Percentiles rank a stretch among this genome's conserved stretches.
Conservation (phyloP, 441 rosid genomes). For the Eugenia klotzschiana region DNA sequence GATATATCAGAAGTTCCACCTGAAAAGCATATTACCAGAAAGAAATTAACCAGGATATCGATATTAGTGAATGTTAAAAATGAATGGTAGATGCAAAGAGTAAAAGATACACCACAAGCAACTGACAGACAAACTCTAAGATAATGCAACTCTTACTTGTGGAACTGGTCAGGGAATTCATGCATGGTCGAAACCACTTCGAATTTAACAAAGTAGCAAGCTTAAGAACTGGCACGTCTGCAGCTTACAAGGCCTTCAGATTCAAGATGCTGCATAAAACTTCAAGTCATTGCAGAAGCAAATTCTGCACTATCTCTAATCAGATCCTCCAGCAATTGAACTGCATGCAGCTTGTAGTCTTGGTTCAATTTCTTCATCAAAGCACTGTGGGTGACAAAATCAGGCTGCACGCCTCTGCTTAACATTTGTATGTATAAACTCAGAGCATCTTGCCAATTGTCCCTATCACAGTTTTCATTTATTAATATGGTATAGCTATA, state of each 20-base stretch:
- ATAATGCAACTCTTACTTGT: not conserved
- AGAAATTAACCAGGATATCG: not conserved
- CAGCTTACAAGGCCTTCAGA: not conserved
- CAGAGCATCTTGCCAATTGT: slow-evolving; percentile 46
- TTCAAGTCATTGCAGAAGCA: slow-evolving; percentile 12
- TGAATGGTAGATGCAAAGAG: not conserved
- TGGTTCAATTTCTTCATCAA: slow-evolving; percentile 41
- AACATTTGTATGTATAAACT: slow-evolving; percentile 58
- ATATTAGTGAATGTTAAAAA: not conserved
- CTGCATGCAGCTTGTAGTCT: slow-evolving; percentile 31
- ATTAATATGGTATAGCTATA: slow-evolving; percentile 66
- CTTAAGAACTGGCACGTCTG: not conserved
- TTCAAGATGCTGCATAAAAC: not conserved
- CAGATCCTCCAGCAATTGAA: slow-evolving; percentile 33
- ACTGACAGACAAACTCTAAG: not conserved
- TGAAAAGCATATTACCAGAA: not conserved
- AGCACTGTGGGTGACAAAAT: slow-evolving; percentile 32
- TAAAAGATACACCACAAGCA: not conserved
- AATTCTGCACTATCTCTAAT: slow-evolving; percentile 17
- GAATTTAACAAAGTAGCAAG: not conserved
- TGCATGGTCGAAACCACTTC: not conserved
- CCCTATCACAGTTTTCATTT: slow-evolving; percentile 30
- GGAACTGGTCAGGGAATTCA: not conserved
- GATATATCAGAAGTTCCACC: not conserved
- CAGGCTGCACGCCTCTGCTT: slow-evolving; percentile 42